phyloP scores from a whole-genome alignment of 495 filamentous ascomycete genomes.

The Aspergillus saccharolyticus region DNA sequence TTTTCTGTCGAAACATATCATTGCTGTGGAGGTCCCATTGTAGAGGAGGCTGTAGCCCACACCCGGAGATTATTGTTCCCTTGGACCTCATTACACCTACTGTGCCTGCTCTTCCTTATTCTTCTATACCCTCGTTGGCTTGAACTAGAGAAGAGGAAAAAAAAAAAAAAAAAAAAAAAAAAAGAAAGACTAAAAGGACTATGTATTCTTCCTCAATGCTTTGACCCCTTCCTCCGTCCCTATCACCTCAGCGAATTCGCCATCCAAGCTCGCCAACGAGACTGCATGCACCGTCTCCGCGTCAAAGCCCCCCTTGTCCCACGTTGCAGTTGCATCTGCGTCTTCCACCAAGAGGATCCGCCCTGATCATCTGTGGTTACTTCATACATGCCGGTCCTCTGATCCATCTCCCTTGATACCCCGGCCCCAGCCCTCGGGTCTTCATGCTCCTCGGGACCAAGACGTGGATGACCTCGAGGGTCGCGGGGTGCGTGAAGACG shows the following conservation, averaged over 20 bases:
- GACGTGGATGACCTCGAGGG: constrained; percentile 42
- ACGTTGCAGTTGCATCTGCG: constrained; percentile 49
- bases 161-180: not conserved
- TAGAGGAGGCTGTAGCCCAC: constrained; percentile 20
- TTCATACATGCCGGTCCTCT: not conserved
- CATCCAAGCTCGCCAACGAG: constrained; percentile 43
- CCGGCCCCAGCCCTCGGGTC: too few species aligned
- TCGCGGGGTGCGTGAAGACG: constrained; percentile 39
- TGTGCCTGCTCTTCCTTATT: not conserved
- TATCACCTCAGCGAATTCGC: constrained; percentile 43
- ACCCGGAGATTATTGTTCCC: too few species aligned
- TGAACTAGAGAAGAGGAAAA: not conserved
- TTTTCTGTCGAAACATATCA: constrained; percentile 46
- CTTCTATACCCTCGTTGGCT: not conserved
- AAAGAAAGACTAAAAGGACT: too few species aligned
- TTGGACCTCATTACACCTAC: too few species aligned
- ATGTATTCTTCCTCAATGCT: constrained; percentile 15
- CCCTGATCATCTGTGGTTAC: constrained; percentile 21
- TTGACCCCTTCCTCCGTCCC: constrained; percentile 34
- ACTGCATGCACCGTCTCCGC: constrained; percentile 45
- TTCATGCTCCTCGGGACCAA: constrained; percentile 16
- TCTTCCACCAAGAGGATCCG: constrained; percentile 43
- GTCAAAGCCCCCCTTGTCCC: constrained; percentile 38
- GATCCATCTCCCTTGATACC: too few species aligned
- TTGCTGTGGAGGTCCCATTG: constrained; percentile 52